These are phyloP conservation scores for Thelonectria rubi DNA, from an alignment of 2,329 filamentous ascomycete species.

Conservation along the genomic window DNA sequence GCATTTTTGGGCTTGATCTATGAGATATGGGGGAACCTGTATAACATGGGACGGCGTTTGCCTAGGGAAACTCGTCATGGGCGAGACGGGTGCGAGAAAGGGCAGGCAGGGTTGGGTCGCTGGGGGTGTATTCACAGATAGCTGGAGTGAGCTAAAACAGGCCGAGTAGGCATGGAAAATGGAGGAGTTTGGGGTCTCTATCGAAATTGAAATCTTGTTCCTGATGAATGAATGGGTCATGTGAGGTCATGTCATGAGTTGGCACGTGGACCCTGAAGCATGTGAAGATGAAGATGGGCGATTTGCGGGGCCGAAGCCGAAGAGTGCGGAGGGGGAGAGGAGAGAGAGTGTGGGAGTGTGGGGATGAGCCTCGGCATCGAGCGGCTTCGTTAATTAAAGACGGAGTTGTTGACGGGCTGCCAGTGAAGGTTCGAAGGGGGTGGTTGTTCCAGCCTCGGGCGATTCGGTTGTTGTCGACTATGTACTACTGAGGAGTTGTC, in stretches of 20 bases:
- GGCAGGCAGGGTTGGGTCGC: neutral
- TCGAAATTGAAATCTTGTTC: neutral
- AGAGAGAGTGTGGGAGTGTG: constrained; percentile 13
- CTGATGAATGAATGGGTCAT: constrained; percentile 11
- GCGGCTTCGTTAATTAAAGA: neutral
- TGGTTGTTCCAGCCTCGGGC: constrained; percentile 8
- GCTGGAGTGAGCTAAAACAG: constrained; percentile 16
- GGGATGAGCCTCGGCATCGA: constrained; percentile 35
- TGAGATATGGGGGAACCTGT: constrained; percentile 7
- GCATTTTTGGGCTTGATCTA: neutral
- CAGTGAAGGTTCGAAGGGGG: neutral
- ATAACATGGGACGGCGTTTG: constrained; percentile 23
- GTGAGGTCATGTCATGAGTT: constrained; percentile 3
- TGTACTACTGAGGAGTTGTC: neutral
- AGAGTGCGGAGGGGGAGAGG: constrained; percentile 22
- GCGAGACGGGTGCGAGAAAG: neutral
- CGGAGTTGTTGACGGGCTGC: neutral
- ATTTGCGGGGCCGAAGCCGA: constrained; percentile 26
- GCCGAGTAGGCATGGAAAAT: too few relatives aligned
- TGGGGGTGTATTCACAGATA: neutral
- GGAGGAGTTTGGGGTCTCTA: too few relatives aligned
- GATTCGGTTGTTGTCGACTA: constrained; percentile 3
- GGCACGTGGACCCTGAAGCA: constrained; percentile 9
- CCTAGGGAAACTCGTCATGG: neutral
- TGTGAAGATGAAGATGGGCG: neutral